Percentiles rank a stretch among this genome's conserved stretches.
Conservation (phyloP, 495 filamentous ascomycete species). For the Rhizodiscina lignyota region DNA sequence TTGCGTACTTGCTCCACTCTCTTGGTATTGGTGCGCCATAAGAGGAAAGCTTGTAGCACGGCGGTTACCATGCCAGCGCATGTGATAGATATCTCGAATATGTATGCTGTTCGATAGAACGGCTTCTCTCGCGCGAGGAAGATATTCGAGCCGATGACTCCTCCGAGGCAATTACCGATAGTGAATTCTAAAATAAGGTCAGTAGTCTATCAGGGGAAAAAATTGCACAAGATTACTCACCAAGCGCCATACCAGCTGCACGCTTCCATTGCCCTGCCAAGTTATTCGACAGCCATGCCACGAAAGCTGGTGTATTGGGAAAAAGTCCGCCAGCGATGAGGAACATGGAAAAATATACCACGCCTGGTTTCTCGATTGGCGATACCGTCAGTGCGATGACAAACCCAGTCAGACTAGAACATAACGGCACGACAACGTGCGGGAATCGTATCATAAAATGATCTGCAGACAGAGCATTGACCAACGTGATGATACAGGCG, state of each 20-base stretch:
- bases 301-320: slow-evolving; percentile 52
- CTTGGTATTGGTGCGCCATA: background rate
- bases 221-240: too few species aligned
- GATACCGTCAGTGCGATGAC: slow-evolving; percentile 43
- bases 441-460: slow-evolving; percentile 61
- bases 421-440: slow-evolving; percentile 54
- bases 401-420: slow-evolving; percentile 52
- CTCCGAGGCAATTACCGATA: background rate
- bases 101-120: background rate
- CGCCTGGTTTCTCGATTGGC: slow-evolving; percentile 40
- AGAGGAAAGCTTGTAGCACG: background rate
- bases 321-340: slow-evolving; percentile 56
- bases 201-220: too few species aligned
- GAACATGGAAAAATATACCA: slow-evolving; percentile 71
- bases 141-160: background rate
- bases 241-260: slow-evolving; percentile 56
- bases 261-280: slow-evolving; percentile 74
- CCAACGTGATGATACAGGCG: slow-evolving; percentile 48
- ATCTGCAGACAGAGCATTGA: slow-evolving; percentile 67
- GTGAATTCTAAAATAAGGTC: too few species aligned
- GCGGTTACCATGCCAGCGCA: background rate
- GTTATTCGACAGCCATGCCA: slow-evolving; percentile 68
- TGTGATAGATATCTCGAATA: background rate
- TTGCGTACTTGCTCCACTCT: background rate
- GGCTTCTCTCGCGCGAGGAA: background rate